Evolutionary conservation across 345 rosid genomes (phyloP), one percentile per base, ranked within the genome.

Genomic region (Pelargonium nanum): DNA sequence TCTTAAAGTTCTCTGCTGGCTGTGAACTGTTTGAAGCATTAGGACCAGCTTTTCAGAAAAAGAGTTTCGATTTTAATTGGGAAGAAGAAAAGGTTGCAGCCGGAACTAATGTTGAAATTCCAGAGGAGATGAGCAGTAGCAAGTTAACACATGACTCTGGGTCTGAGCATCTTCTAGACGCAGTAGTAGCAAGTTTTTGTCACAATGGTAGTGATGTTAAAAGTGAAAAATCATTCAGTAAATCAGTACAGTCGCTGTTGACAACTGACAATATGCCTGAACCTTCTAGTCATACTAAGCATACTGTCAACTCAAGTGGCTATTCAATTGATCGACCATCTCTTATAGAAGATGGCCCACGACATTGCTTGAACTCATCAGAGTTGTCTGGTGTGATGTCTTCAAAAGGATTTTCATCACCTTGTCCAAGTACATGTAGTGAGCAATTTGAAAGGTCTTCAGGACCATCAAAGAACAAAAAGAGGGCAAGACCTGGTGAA

Each of bases 401-500:
- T 62, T 77, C 92, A 8, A 84, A 75, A 68, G 91, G 80, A 44
- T 76, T 78, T 75, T 84, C 91, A 45, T 90, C 97, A 48, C 75
- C 80, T 51, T 82, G 80, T 82, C 88, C 83, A 13, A 86, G 81
- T 68, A 79, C 78, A 40, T 82, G 79, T 60, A 77, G 81, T 65
- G 92, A 88, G 67, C 84, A 71, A 77, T 76, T 83, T 60, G 88
- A 83, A 55, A 83, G 76, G 71, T 76, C 78, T 53, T 61, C 75
- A 50, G 95, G 80, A 70, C 81, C 85, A 50, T 70, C 74, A 19
- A 85, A 82, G 87, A 83, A 74, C 78, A 76, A 76, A 72, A 89
- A 78, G 81, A 85, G 88, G 77, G 81, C 89, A 56, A 89, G 78
- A 74, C 87, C 91, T 55, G 94, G 89, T 68, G 99, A 93, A 80